phyloP scores from a whole-genome alignment of 2,329 filamentous ascomycete genomes.

The Amesomyces nigricolor region DNA sequence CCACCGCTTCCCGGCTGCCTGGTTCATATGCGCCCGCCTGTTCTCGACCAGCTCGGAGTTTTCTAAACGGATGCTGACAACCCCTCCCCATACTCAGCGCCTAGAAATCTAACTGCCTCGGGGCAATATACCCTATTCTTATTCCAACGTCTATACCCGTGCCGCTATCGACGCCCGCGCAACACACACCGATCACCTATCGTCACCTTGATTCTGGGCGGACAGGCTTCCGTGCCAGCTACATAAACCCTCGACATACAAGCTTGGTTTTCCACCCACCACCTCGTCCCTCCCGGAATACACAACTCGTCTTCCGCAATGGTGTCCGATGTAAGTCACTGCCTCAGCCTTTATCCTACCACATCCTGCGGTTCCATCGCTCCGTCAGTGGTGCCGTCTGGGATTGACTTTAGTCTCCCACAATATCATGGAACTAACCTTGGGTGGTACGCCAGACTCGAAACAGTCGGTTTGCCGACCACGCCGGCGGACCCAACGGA shows the following conservation, averaged over 20 bases:
- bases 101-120: not conserved
- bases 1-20: constrained; percentile 12
- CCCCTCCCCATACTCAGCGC: not conserved
- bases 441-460: constrained; percentile 30
- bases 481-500: constrained; percentile 27
- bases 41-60: constrained; percentile 1
- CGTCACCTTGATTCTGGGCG: constrained; percentile 1
- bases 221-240: constrained; percentile 7
- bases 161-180: constrained; percentile 4
- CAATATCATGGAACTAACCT: not conserved
- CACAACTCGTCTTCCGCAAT: constrained; percentile 3
- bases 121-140: not conserved
- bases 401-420: constrained; percentile 18
- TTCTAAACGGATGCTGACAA: not conserved
- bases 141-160: not conserved
- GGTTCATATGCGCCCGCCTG: constrained; percentile 18
- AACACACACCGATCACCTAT: not conserved
- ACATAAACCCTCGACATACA: not conserved
- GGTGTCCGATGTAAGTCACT: constrained; percentile 6
- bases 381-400: not conserved
- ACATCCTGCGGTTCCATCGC: too few relatives aligned
- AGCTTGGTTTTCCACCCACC: not conserved
- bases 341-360: not conserved
- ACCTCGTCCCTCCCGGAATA: not conserved
- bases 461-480: constrained; percentile 36